phyloP scores from a whole-genome alignment of 495 filamentous ascomycete species.

The Xylaria scruposa region DNA sequence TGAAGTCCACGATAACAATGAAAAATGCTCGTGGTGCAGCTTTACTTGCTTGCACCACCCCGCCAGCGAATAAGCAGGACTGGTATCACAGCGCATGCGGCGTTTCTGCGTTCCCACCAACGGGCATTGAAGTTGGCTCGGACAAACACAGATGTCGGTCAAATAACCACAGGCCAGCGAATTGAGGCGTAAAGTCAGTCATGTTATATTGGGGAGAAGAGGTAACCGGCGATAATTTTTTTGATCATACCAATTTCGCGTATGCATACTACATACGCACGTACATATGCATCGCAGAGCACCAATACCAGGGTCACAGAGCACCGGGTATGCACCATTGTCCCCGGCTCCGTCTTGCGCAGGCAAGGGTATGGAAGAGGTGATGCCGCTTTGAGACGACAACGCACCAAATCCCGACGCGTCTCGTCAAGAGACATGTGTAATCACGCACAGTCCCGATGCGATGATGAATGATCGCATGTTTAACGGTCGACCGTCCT shows the following conservation, averaged over 20 bases:
- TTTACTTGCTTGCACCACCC: background rate
- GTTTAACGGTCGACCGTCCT: background rate
- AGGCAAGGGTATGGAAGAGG: background rate
- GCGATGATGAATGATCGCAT: background rate
- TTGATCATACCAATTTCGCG: background rate
- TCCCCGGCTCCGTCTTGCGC: background rate
- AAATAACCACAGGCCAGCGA: background rate
- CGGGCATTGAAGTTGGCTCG: background rate
- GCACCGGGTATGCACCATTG: background rate
- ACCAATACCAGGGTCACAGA: background rate
- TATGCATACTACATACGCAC: background rate
- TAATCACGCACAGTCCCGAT: background rate
- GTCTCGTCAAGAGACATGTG: conserved; percentile 2
- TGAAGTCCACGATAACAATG: background rate
- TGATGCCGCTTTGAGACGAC: conserved; percentile 2
- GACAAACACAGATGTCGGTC: conserved; percentile 5
- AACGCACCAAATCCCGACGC: background rate
- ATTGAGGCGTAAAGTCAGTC: conserved; percentile 4
- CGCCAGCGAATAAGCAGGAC: background rate
- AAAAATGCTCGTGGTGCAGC: background rate
- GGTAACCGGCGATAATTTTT: background rate
- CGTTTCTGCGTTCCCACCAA: conserved; percentile 7
- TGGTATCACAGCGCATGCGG: conserved; percentile 10
- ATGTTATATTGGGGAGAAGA: background rate
- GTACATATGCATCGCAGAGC: conserved; percentile 5